These are phyloP conservation scores for Inonotus obliquus DNA, from an alignment of 1,284 basidiomycete genomes.

Conservation along the genomic window DNA sequence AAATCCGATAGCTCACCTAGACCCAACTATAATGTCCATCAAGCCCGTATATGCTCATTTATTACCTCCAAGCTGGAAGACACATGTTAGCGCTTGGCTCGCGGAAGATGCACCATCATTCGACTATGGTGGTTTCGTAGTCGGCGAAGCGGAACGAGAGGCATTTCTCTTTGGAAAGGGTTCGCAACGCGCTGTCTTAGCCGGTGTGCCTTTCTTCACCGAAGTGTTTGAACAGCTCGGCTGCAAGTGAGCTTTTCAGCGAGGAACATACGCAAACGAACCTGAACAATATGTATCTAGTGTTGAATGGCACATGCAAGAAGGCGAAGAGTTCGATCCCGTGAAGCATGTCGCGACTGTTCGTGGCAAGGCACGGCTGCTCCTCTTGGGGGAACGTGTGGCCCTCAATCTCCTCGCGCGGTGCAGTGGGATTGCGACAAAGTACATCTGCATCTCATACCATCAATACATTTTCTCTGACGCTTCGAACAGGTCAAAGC, in stretches of 20 bases:
- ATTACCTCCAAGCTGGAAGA: constrained; percentile 88
- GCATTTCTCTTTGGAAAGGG: constrained; percentile 92
- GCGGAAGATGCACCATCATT: constrained; percentile 95
- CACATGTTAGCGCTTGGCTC: constrained; percentile 79
- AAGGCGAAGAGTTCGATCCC: constrained; percentile 79
- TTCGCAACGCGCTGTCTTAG: constrained; percentile 71
- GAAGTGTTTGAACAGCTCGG: constrained; percentile 89
- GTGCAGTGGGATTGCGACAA: constrained; percentile 95
- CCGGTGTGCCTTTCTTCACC: constrained; percentile 94
- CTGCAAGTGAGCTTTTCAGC: constrained; percentile 66
- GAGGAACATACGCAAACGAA: background rate
- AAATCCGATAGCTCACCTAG: background rate
- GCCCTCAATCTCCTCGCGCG: constrained; percentile 93
- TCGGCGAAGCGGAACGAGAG: constrained; percentile 84
- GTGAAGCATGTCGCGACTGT: constrained; percentile 91
- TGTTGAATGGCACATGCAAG: constrained; percentile 88
- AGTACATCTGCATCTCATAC: constrained; percentile 45
- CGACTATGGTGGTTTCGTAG: constrained; percentile 96
- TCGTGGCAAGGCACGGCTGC: constrained; percentile 78
- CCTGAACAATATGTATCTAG: constrained; percentile 36
- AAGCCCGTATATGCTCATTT: constrained; percentile 43
- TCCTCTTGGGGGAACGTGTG: constrained; percentile 93
- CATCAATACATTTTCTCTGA: background rate
- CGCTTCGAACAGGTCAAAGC: constrained; percentile 56
- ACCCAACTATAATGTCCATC: constrained; percentile 2